Percentiles rank a stretch among this genome's conserved stretches.
phyloP scores from a whole-genome alignment of 1,139 yeast genomes.

The Sugiyamaella pinicola region DNA sequence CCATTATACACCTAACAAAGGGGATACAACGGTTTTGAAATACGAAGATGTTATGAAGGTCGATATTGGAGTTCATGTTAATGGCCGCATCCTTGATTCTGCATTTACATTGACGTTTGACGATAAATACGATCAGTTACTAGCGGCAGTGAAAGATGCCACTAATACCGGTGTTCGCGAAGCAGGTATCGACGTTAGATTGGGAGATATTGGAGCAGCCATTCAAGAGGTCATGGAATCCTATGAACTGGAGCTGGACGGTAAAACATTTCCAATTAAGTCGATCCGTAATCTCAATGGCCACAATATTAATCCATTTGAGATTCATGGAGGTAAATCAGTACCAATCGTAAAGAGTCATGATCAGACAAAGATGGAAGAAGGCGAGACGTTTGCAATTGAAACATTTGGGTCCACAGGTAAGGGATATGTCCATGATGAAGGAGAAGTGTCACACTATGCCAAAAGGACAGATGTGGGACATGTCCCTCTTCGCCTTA shows the following conservation, averaged over 20 bases:
- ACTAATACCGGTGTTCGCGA: conserved; percentile 91
- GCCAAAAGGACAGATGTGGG: conserved; percentile 60
- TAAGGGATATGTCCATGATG: conserved; percentile 78
- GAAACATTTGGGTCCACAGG: conserved; percentile 99
- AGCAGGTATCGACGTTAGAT: conserved; percentile 94
- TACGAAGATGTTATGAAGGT: conserved; percentile 96
- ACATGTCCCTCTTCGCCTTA: conserved; percentile 57
- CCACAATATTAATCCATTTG: conserved; percentile 81
- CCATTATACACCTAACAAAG: conserved; percentile 95
- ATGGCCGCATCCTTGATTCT: conserved; percentile 93
- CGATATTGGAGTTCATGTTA: conserved; percentile 95
- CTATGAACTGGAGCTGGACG: conserved; percentile 87
- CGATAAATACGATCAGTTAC: conserved; percentile 73
- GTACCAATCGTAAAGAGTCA: conserved; percentile 95
- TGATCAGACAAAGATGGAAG: conserved; percentile 97
- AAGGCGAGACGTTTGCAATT: conserved; percentile 96
- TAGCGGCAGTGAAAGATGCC: conserved; percentile 87
- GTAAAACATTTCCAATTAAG: conserved; percentile 81
- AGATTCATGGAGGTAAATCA: conserved; percentile 91
- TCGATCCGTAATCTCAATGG: conserved; percentile 93
- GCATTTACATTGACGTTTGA: conserved; percentile 94
- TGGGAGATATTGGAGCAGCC: conserved; percentile 94
- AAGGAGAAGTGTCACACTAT: conserved; percentile 95
- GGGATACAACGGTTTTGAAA: conserved; percentile 77
- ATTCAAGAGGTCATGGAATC: conserved; percentile 97